Conservation (phyloP, 2,329 filamentous ascomycete species). For the Alternaria postmessia region DNA sequence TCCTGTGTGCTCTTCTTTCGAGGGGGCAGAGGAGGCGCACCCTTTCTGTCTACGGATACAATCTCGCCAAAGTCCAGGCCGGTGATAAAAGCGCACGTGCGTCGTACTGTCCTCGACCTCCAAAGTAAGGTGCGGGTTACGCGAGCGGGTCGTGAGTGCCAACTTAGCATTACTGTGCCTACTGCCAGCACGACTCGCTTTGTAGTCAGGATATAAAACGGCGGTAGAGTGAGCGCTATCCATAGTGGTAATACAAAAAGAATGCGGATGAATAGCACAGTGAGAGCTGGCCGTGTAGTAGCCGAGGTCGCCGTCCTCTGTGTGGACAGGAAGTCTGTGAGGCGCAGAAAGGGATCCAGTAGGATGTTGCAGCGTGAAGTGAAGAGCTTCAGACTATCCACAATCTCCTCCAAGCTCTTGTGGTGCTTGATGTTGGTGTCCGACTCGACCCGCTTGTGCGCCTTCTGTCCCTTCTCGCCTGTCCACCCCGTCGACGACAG, state of each 20-base stretch:
- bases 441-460: conserved; percentile 59
- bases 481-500: conserved; percentile 85
- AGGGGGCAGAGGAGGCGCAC: conserved; percentile 50
- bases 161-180: conserved; percentile 88
- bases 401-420: conserved; percentile 96
- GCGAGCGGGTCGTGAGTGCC: conserved; percentile 87
- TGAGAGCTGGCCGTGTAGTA: conserved; percentile 88
- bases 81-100: conserved; percentile 75
- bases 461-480: conserved; percentile 65
- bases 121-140: conserved; percentile 89
- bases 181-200: conserved; percentile 82
- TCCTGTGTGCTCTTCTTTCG: conserved; percentile 58
- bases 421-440: conserved; percentile 78
- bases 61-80: conserved; percentile 74
- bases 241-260: conserved; percentile 88
- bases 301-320: conserved; percentile 90
- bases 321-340: conserved; percentile 93
- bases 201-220: conserved; percentile 84
- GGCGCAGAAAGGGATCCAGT: conserved; percentile 83
- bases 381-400: conserved; percentile 89
- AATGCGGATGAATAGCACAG: conserved; percentile 86
- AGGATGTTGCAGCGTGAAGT: conserved; percentile 92
- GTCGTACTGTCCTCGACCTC: conserved; percentile 80
- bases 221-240: conserved; percentile 82
- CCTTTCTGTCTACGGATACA: conserved; percentile 37